Base-by-base conservation (phyloP, 495 filamentous ascomycete genomes). In the Margaritispora aquatica region DNA sequence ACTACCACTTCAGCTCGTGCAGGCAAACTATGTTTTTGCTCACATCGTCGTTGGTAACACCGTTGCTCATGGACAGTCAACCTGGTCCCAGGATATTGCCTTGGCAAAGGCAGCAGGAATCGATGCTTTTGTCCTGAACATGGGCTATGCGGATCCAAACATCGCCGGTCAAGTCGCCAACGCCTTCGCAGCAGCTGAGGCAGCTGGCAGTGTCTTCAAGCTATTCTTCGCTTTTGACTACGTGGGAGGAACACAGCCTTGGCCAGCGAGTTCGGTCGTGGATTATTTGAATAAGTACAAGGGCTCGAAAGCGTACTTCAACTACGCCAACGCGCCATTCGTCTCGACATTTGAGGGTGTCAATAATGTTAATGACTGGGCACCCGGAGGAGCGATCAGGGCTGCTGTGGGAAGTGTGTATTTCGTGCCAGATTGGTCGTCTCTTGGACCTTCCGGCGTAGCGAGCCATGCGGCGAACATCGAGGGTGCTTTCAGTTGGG, bases 311-410 rank as follows among this genome's bases (percentile, higher is more conserved):
- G 77, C 83, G 2, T 81, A 89, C 59, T 81, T 80, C 63, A 71
- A 76, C 26, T 76, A 83, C 55, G 70, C 82, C 19, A 75, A 75
- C 36, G 76, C 74, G 49, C 80, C 85, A 1, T 74, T 90, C 20
- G 87, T 89, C 26, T 88, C 84, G 1, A 90, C 89, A 0, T 92
- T 92, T 60, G 87, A 89, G 63, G 87, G 86, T 1, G 70, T 75
- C 4, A 65, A 56, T 15, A 84, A 80, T 70, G 71, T 77, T 1
- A 71, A 70, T 36, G 83, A 87, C 69, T 87, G 84, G 85, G 54
- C 68, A 2, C 63, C 24, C 31, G 57, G 57, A 29, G 63, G 63
- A 26, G 51, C 59, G 0, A 85, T 89, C 55, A 81, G 81, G 41
- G 64, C 69, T n/a, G 63, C 73, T 36, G 76, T 72, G 0, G 75